Conservation (phyloP, 257 asterid genomes). For the Nicotiana tabacum region DNA sequence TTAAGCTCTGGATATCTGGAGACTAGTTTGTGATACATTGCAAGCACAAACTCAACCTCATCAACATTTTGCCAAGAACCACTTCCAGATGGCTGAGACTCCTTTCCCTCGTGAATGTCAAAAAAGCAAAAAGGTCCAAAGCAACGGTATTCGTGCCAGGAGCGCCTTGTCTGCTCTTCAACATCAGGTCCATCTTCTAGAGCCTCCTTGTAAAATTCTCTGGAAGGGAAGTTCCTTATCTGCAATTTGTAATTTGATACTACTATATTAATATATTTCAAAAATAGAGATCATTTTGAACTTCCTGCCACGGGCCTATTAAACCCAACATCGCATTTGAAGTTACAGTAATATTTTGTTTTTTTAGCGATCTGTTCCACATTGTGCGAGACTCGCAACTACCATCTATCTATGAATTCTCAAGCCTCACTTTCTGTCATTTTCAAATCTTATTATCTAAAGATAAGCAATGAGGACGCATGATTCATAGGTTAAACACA, state of each 20-base stretch:
- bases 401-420: not conserved
- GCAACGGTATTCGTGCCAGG: conserved; percentile 77
- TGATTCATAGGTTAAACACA: not conserved
- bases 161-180: conserved; percentile 53
- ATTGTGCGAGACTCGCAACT: not conserved
- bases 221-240: conserved; percentile 96
- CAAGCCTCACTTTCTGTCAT: not conserved
- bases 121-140: conserved; percentile 97
- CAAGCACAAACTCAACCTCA: conserved; percentile 84
- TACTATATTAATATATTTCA: not conserved
- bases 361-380: not conserved
- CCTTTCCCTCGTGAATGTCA: conserved; percentile 76
- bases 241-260: conserved; percentile 27
- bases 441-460: not conserved
- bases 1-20: conserved; percentile 82
- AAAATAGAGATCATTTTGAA: not conserved
- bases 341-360: not conserved
- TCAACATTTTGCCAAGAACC: conserved; percentile 85
- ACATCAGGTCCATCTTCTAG: conserved; percentile 89
- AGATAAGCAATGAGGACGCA: not conserved
- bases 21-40: conserved; percentile 63
- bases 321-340: not conserved
- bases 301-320: not conserved
- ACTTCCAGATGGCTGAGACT: conserved; percentile 69
- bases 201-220: conserved; percentile 74